These are phyloP conservation scores for Botrytis paeoniae DNA, from an alignment of 2,329 filamentous ascomycete genomes.

Conservation along the genomic window DNA sequence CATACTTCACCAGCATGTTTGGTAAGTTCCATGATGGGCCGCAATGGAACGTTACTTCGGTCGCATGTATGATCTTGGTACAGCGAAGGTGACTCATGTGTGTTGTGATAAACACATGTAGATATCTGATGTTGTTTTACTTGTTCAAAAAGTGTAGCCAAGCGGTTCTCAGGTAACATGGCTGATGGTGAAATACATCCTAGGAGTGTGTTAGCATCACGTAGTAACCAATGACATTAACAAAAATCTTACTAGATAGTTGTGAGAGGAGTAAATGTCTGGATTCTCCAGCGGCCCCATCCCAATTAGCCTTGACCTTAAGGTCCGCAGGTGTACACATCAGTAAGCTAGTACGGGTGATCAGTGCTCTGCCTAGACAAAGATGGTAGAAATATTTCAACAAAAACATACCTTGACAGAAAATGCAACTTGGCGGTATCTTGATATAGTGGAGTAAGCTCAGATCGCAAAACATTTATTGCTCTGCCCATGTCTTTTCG, in stretches of 20 bases:
- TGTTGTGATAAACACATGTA: constrained; percentile 86
- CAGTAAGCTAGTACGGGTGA: constrained; percentile 58
- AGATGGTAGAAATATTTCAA: neutral
- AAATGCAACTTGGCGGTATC: constrained; percentile 75
- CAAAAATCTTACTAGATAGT: constrained; percentile 67
- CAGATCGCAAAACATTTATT: constrained; percentile 77
- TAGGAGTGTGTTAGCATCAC: constrained; percentile 40
- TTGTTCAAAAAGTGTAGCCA: constrained; percentile 76
- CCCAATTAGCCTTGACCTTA: constrained; percentile 75
- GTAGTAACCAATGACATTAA: neutral
- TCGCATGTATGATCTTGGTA: constrained; percentile 89
- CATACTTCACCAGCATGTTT: constrained; percentile 83
- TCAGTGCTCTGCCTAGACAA: constrained; percentile 19
- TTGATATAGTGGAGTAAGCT: constrained; percentile 81
- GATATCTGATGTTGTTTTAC: constrained; percentile 82
- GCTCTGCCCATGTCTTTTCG: constrained; percentile 68
- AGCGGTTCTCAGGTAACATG: constrained; percentile 90
- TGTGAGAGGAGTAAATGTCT: constrained; percentile 73
- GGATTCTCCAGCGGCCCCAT: constrained; percentile 73
- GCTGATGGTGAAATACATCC: constrained; percentile 91
- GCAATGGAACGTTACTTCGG: constrained; percentile 72
- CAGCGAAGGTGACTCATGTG: constrained; percentile 71
- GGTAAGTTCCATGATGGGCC: constrained; percentile 65
- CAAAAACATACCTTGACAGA: constrained; percentile 61
- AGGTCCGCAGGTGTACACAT: constrained; percentile 86